A percentile compares a stretch with the other conserved stretches of the same genome.
phyloP scores from a whole-genome alignment of 1,284 basidiomycete species.

The Lentinula novae-zelandiae region DNA sequence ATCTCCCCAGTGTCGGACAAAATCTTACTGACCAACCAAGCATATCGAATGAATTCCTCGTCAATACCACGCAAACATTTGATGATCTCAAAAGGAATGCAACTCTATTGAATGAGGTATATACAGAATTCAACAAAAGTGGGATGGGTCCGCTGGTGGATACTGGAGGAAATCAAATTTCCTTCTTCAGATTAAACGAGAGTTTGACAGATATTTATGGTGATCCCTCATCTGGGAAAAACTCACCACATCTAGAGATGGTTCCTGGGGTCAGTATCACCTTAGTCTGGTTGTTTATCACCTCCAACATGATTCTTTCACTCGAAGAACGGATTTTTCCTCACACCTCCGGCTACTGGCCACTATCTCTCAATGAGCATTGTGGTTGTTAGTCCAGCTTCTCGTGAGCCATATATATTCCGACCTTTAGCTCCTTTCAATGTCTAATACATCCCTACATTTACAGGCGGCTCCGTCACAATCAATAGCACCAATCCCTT shows the following conservation, averaged over 20 bases:
- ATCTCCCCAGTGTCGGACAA: constrained; percentile 29
- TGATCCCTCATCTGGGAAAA: constrained; percentile 14
- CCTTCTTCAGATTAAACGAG: constrained; percentile 14
- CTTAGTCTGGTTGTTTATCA: background rate
- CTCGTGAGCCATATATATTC: constrained; percentile 27
- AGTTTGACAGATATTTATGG: constrained; percentile 12
- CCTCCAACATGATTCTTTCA: constrained; percentile 7
- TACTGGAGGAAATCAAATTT: constrained; percentile 13
- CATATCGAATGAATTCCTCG: constrained; percentile 19
- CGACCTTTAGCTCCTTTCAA: background rate
- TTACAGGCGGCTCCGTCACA: constrained; percentile 33
- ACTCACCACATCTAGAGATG: constrained; percentile 15
- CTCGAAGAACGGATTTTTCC: constrained; percentile 11
- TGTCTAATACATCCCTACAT: background rate
- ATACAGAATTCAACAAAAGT: constrained; percentile 21
- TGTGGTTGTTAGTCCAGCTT: constrained; percentile 29
- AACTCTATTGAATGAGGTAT: constrained; percentile 12
- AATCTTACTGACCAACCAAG: constrained; percentile 35
- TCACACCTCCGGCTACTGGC: constrained; percentile 18
- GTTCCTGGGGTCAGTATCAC: constrained; percentile 13
- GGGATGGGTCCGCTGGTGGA: constrained; percentile 23
- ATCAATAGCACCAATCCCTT: constrained; percentile 34
- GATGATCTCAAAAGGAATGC: constrained; percentile 21
- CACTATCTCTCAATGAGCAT: constrained; percentile 25
- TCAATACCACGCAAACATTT: constrained; percentile 21